Evolutionary conservation across 2,329 filamentous ascomycete genomes (phyloP).

Genomic region (Cladosporium sp.): DNA sequence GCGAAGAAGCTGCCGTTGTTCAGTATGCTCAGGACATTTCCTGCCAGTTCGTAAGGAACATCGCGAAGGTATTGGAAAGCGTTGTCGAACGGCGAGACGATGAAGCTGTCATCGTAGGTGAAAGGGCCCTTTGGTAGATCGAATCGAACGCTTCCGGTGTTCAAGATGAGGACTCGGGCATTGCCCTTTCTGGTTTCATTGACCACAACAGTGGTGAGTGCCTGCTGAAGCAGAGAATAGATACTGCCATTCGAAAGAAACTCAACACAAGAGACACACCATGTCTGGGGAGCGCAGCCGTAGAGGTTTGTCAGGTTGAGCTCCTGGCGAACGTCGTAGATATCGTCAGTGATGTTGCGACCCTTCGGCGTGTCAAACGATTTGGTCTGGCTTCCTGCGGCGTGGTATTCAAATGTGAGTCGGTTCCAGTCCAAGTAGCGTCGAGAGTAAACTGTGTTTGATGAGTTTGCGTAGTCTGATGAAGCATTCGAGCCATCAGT

Average conservation of each 20-base stretch:
- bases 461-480: neutral
- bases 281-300: constrained; percentile 10
- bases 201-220: constrained; percentile 50
- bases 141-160: constrained; percentile 59
- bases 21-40: constrained; percentile 38
- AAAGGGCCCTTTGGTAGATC: constrained; percentile 62
- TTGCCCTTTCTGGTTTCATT: constrained; percentile 48
- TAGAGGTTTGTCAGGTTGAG: constrained; percentile 49
- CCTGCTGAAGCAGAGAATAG: constrained; percentile 50
- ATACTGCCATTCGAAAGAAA: constrained; percentile 52
- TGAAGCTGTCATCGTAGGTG: constrained; percentile 51
- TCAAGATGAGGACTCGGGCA: constrained; percentile 55
- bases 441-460: constrained; percentile 45
- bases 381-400: constrained; percentile 44
- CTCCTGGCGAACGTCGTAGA: constrained; percentile 48
- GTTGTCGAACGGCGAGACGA: constrained; percentile 54
- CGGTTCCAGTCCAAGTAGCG: constrained; percentile 68
- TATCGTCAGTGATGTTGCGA: constrained; percentile 43
- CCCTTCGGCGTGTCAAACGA: constrained; percentile 51
- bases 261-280: constrained; percentile 53
- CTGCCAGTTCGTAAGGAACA: constrained; percentile 48
- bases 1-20: constrained; percentile 41
- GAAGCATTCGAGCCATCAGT: constrained; percentile 27
- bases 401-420: constrained; percentile 61
- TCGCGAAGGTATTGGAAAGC: constrained; percentile 51